These are phyloP conservation scores for Penicillium samsonianum DNA, from an alignment of 495 filamentous ascomycete species.

Conservation along the genomic window DNA sequence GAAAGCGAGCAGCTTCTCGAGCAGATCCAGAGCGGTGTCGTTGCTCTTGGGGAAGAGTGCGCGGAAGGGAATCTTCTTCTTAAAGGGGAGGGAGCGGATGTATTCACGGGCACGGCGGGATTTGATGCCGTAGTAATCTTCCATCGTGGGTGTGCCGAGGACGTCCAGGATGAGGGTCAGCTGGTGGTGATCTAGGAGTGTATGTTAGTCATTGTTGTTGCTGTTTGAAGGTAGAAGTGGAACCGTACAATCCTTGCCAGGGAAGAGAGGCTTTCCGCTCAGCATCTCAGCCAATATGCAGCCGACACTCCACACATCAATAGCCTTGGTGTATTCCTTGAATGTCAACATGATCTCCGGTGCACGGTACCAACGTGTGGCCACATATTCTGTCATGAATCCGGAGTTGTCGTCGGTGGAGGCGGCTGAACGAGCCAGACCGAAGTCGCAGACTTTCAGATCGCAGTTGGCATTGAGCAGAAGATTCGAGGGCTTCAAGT, in stretches of 20 bases:
- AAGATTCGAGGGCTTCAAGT: conserved; percentile 95
- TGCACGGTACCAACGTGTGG: conserved; percentile 97
- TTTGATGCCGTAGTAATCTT: conserved; percentile 99
- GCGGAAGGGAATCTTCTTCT: conserved; percentile 99
- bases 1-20: conserved; percentile 95
- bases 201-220: conserved; percentile 3
- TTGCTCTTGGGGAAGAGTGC: conserved; percentile 97
- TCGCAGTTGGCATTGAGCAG: conserved; percentile 99
- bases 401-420: conserved; percentile 98
- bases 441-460: conserved; percentile 98
- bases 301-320: conserved; percentile 99
- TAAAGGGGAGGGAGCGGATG: conserved; percentile 99
- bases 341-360: conserved; percentile 99
- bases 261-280: conserved; percentile 97
- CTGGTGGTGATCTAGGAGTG: conserved; percentile 85
- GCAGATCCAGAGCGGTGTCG: conserved; percentile 85
- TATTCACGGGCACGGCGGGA: conserved; percentile 97
- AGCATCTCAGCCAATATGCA: conserved; percentile 99
- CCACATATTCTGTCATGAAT: conserved; percentile 99
- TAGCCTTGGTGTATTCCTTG: conserved; percentile 99
- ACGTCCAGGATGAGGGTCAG: conserved; percentile 97
- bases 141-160: conserved; percentile 98
- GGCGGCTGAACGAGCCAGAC: conserved; percentile 87
- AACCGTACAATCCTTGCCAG: conserved; percentile 92
- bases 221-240: conserved; percentile 11